Base-by-base conservation (phyloP, 1,284 basidiomycete species). In the Irpex rosettiformis region DNA sequence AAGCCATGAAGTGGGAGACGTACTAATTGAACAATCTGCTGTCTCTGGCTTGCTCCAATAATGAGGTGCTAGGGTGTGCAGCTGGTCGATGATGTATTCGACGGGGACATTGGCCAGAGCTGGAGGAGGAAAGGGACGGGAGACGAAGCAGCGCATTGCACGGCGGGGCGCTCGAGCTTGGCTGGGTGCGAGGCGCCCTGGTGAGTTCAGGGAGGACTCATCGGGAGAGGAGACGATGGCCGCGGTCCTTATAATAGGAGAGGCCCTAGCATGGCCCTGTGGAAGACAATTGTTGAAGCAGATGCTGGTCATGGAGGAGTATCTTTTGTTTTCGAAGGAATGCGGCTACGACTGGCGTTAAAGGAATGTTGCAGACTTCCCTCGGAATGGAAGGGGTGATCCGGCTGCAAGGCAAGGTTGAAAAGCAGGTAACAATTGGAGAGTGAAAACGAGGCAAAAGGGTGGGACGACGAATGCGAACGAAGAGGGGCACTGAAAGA, bases 41-140 rank as follows among this genome's bases (percentile, higher is more conserved):
- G 85, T 87, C 65, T 89, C 84, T 61, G 81, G 79, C 64, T 82
- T 85, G 67, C 85, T 80, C 86, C 87, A 91, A 72, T 85, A 88
- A 56, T 79, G 74, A 29, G 82, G 74, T 16, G 88, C 88, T 61
- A 91, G 76, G 66, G 74, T 75, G 69, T 80, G 84, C 54, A 91
- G 81, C 68, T 86, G 83, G 67, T 84, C 80, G 66, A 88, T 71
- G 67, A 89, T 85, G 66, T 89, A 89, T 67, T 86, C 84, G 64
- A 82, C 74, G 56, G 87, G 86, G 48, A 89, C 83, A 66, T 79
- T 81, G 59, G 78, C 75, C 65, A 89, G 76, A 24, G 81, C 74
- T 63, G 84, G 80, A 30, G 85, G 83, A 63, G 85, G 85, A 66
- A 87, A 88, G 11, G 80, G 78, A 64, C 81, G 78, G 56, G 79